These are phyloP conservation scores for Crucibulum laeve DNA, from an alignment of 768 basidiomycete species.

Conservation along the genomic window DNA sequence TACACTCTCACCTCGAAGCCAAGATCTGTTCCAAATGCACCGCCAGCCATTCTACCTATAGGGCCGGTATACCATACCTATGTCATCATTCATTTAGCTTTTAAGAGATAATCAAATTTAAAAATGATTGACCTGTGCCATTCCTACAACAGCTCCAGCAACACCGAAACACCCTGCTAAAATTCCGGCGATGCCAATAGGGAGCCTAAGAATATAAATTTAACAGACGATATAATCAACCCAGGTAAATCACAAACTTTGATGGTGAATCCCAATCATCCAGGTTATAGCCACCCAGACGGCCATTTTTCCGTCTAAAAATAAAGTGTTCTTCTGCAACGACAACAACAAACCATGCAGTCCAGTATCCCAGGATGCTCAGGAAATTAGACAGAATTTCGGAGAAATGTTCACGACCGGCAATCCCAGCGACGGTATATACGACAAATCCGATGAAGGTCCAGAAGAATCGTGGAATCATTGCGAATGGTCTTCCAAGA, in stretches of 20 bases:
- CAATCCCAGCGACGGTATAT: slow-evolving; percentile 1
- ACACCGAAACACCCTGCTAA: neutral
- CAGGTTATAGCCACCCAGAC: neutral
- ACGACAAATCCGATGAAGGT: neutral
- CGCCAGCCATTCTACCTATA: neutral
- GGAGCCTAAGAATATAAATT: neutral
- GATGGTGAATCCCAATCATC: slow-evolving; percentile 2
- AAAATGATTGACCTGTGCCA: neutral
- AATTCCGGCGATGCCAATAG: slow-evolving; percentile 1
- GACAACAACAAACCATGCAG: slow-evolving; percentile 1
- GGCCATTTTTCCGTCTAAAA: slow-evolving; percentile 1
- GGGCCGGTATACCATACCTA: slow-evolving; percentile 1
- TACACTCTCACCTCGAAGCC: neutral
- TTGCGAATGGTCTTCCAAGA: slow-evolving; percentile 1
- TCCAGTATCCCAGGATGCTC: slow-evolving; percentile 1
- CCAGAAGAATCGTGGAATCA: slow-evolving; percentile 2
- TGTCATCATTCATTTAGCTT: neutral
- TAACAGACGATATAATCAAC: neutral
- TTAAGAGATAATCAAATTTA: neutral
- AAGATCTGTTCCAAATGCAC: neutral
- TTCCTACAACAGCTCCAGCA: slow-evolving; percentile 1
- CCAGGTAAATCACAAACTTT: neutral
- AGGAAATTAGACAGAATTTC: slow-evolving; percentile 1
- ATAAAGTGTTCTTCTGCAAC: slow-evolving; percentile 1
- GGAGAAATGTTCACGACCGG: slow-evolving; percentile 3